phyloP scores from a whole-genome alignment of 768 basidiomycete genomes.

The Solioccasus polychromus region DNA sequence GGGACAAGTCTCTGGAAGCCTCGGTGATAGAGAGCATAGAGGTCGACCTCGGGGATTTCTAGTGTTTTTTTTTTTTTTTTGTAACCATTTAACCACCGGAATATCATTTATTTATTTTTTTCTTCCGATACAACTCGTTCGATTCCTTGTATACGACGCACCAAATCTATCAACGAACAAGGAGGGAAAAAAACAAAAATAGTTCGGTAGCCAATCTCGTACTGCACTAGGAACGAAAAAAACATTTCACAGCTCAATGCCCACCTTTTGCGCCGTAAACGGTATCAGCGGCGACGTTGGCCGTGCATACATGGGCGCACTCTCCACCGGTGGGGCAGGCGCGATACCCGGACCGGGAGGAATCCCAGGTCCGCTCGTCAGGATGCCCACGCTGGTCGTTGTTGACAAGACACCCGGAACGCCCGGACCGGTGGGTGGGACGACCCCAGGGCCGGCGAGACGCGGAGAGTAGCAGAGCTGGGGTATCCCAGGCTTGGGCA shows the following conservation, averaged over 20 bases:
- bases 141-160: too few relatives aligned
- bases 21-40: constrained; percentile 65
- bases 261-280: constrained; percentile 20
- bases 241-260: too few relatives aligned
- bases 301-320: constrained; percentile 16
- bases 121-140: too few relatives aligned
- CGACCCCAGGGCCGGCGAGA: constrained; percentile 29
- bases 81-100: too few relatives aligned
- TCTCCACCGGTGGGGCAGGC: too few relatives aligned
- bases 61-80: too few relatives aligned
- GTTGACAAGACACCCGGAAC: constrained; percentile 25
- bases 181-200: not conserved
- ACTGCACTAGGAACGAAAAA: too few relatives aligned
- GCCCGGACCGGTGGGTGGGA: constrained; percentile 26
- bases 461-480: constrained; percentile 28
- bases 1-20: constrained; percentile 49
- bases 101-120: too few relatives aligned
- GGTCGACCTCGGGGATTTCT: constrained; percentile 79
- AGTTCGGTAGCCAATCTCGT: too few relatives aligned
- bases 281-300: constrained; percentile 26
- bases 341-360: constrained; percentile 29
- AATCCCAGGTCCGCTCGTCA: constrained; percentile 30
- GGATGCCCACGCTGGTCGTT: constrained; percentile 24
- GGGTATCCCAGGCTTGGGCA: constrained; percentile 28
- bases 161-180: too few relatives aligned